Base-by-base conservation (phyloP, 1,139 yeast genomes). In the Geotrichum candidum region DNA sequence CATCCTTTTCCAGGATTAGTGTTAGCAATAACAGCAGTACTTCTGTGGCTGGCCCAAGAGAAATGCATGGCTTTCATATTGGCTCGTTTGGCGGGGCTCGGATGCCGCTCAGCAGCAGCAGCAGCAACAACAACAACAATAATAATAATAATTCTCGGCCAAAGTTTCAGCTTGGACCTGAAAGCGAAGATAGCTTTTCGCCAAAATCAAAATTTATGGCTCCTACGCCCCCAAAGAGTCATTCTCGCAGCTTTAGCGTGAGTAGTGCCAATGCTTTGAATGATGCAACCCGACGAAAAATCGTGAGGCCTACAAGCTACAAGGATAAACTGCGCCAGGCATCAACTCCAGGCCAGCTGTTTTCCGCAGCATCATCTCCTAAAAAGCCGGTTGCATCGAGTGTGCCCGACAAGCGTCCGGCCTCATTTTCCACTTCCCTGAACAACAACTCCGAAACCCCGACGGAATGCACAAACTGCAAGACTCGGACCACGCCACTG, bases 401-500 rank as follows among this genome's bases (percentile, higher is more conserved):
- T 62, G 29, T 29, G 53, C 56, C 18, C 11, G 55, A 22, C 29
- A 61, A 48, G 35, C 45, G 46, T 3, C 25, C 59, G 3, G 33
- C 61, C 3, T 41, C 61, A 5, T 48, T 54, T 25, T 59, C 61
- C 22, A 22, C 61, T 7, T 54, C 53, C 1, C 53, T 59, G 18
- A 57, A 51, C 45, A 54, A 38, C 48, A 61, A 58, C 41, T 38
- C 58, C 4, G 60, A 57, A 15, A 31, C 50, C 15, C 66, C 65
- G 3, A 65, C 65, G 3, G 73, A 73, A 56, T 91, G 97, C 73
- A 85, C 94, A 22, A 91, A 91, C 75, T 91, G 97, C 74, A 85
- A 86, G 69, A 91, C 97, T 0, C 88, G 84, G 69, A 91, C 94
- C 13, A 91, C 97, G 0, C 97, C 97, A 1, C 78, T 91, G 58